Conservation (phyloP, 2,329 filamentous ascomycete genomes). For the Exutisphaerella laricina region DNA sequence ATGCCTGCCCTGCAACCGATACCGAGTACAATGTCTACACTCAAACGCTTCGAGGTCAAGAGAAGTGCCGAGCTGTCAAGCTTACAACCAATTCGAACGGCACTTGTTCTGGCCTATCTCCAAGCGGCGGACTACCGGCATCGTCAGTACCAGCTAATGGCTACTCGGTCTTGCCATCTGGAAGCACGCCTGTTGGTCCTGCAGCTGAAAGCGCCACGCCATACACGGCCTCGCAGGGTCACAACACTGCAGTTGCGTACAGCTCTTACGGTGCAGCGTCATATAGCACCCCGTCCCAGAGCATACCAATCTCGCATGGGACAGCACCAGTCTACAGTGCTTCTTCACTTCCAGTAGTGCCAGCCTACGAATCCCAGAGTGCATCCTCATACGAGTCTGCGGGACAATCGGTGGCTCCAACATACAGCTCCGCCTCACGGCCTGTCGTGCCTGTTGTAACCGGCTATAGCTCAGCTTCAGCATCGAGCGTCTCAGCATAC, state of each 20-base stretch:
- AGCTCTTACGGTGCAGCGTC: background rate
- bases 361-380: constrained; percentile 4
- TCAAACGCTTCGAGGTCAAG: constrained; percentile 11
- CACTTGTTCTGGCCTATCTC: constrained; percentile 7
- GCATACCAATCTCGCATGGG: too few species aligned
- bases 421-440: constrained; percentile 2
- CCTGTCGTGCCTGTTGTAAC: too few species aligned
- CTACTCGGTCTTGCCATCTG: background rate
- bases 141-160: background rate
- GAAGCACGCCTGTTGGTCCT: constrained; percentile 5
- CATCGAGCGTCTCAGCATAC: too few species aligned
- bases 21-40: constrained; percentile 20
- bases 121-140: background rate
- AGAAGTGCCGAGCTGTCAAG: constrained; percentile 16
- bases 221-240: constrained; percentile 1
- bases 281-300: background rate
- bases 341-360: constrained; percentile 4
- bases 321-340: constrained; percentile 2
- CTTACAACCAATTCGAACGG: constrained; percentile 12
- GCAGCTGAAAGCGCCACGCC: constrained; percentile 5
- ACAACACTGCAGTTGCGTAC: background rate
- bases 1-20: constrained; percentile 13
- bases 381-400: background rate
- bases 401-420: background rate
- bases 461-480: too few species aligned